phyloP scores from a whole-genome alignment of 768 basidiomycete species.

The Thelephora ganbajun region DNA sequence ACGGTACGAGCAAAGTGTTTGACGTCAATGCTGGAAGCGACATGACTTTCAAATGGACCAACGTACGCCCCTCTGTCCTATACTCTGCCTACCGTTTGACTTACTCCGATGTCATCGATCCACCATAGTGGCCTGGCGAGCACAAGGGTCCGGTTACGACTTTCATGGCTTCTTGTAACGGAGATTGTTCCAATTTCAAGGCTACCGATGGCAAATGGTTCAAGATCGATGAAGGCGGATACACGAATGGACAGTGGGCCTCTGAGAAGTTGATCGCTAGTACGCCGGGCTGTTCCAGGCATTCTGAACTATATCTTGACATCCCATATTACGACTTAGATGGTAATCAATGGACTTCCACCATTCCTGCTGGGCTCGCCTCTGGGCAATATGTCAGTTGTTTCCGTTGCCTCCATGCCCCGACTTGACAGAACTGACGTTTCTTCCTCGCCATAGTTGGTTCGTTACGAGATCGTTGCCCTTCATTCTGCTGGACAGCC shows the following conservation, averaged over 20 bases:
- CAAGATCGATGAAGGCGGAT: conserved; percentile 33
- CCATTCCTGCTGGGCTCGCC: conserved; percentile 26
- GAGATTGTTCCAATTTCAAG: conserved; percentile 21
- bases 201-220: conserved; percentile 31
- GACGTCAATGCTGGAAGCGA: conserved; percentile 26
- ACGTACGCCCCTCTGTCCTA: conserved; percentile 18
- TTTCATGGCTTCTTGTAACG: conserved; percentile 38
- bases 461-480: conserved; percentile 35
- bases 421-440: neutral
- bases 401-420: neutral
- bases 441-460: conserved; percentile 18
- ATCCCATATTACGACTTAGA: conserved; percentile 10
- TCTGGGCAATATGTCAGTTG: conserved; percentile 35
- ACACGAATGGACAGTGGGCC: conserved; percentile 28
- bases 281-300: conserved; percentile 12
- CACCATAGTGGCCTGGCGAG: conserved; percentile 21
- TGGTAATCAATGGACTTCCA: conserved; percentile 27
- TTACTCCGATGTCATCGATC: neutral
- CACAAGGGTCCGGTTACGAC: conserved; percentile 36
- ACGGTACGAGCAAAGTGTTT: conserved; percentile 20
- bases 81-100: neutral
- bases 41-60: conserved; percentile 29
- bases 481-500: conserved; percentile 27
- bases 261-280: conserved; percentile 27
- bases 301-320: neutral